These are phyloP conservation scores for Colletotrichum sp. DNA, from an alignment of 2,329 filamentous ascomycete genomes.

Conservation along the genomic window DNA sequence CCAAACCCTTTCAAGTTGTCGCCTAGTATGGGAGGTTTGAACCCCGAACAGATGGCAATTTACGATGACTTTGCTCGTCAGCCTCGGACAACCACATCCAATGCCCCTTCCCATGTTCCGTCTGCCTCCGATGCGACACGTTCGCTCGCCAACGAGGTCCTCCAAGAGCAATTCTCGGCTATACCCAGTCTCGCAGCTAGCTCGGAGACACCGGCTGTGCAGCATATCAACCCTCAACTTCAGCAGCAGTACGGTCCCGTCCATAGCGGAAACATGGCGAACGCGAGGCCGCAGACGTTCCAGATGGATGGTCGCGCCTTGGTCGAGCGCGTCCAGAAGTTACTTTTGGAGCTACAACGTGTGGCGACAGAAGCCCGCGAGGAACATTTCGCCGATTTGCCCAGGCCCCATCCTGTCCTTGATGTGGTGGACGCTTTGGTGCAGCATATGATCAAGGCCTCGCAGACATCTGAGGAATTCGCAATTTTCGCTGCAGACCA, in stretches of 20 bases:
- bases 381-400: constrained; percentile 65
- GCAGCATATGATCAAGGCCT: constrained; percentile 66
- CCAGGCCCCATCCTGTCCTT: constrained; percentile 63
- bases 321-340: constrained; percentile 61
- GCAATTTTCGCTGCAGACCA: constrained; percentile 64
- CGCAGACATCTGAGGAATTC: constrained; percentile 65
- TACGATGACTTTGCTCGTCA: constrained; percentile 96
- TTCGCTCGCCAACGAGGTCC: constrained; percentile 66
- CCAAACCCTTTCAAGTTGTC: constrained; percentile 91
- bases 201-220: constrained; percentile 60
- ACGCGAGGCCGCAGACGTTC: constrained; percentile 53
- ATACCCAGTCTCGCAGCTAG: constrained; percentile 65
- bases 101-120: constrained; percentile 60
- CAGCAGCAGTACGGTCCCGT: constrained; percentile 60
- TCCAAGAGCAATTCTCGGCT: constrained; percentile 65
- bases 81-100: constrained; percentile 65
- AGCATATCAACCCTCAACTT: constrained; percentile 57
- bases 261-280: constrained; percentile 48
- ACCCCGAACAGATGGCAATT: constrained; percentile 90
- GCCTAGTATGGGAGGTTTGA: constrained; percentile 72
- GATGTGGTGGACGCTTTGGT: constrained; percentile 68
- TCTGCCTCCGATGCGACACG: constrained; percentile 66
- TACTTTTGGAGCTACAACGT: constrained; percentile 62
- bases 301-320: constrained; percentile 59
- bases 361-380: constrained; percentile 58